Conservation (phyloP, 768 basidiomycete species). For the Boletus tylopilopsis region DNA sequence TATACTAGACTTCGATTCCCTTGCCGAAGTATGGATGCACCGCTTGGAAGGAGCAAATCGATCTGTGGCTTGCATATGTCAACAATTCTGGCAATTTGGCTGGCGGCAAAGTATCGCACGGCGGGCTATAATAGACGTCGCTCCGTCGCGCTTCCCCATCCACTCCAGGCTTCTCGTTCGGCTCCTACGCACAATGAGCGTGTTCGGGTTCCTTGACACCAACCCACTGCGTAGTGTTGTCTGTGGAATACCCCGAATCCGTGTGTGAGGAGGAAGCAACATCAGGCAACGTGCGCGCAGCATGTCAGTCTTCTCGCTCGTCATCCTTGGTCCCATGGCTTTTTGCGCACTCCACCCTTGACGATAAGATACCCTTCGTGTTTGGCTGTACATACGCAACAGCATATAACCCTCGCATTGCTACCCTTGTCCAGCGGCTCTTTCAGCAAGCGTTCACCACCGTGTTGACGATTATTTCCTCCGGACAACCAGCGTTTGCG, state of each 20-base stretch:
- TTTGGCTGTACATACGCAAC: slow-evolving; percentile 87
- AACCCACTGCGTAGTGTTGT: slow-evolving; percentile 50
- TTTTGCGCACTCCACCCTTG: slow-evolving; percentile 59
- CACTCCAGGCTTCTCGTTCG: slow-evolving; percentile 66
- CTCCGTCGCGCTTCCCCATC: slow-evolving; percentile 79
- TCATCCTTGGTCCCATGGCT: slow-evolving; percentile 52
- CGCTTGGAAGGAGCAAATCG: slow-evolving; percentile 68
- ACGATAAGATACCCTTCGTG: slow-evolving; percentile 78
- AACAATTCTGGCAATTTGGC: slow-evolving; percentile 81
- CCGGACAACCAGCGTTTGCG: slow-evolving; percentile 58
- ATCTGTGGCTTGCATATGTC: slow-evolving; percentile 65
- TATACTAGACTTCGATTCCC: slow-evolving; percentile 67
- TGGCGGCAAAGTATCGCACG: slow-evolving; percentile 65
- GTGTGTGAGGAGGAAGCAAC: slow-evolving; percentile 37
- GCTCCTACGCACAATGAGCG: slow-evolving; percentile 74
- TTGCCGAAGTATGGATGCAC: slow-evolving; percentile 73
- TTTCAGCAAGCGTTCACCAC: slow-evolving; percentile 69
- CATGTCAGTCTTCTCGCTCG: slow-evolving; percentile 76
- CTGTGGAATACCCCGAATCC: slow-evolving; percentile 42
- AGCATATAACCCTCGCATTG: slow-evolving; percentile 79
- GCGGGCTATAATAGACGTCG: slow-evolving; percentile 78
- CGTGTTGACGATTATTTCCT: slow-evolving; percentile 38
- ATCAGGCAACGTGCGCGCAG: slow-evolving; percentile 56
- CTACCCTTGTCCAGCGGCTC: slow-evolving; percentile 74
- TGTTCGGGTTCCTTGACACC: slow-evolving; percentile 71